A percentile compares a stretch with the other conserved stretches of the same genome.
Conservation (phyloP, 2,329 filamentous ascomycete genomes). For the Ophiostoma perfectum region DNA sequence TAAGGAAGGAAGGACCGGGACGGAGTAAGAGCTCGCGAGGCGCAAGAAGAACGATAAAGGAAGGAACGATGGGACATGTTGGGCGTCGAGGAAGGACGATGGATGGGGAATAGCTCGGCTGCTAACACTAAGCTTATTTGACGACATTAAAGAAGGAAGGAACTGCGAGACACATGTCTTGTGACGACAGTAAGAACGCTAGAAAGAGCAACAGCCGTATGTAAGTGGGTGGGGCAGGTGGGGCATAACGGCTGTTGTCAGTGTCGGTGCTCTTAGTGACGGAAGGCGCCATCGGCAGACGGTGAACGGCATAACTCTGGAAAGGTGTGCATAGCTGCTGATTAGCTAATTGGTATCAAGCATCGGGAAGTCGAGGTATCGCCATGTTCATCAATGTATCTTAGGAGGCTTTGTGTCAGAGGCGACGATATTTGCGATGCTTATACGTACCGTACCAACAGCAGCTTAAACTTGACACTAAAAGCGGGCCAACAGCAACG, state of each 20-base stretch:
- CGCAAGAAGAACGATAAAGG: not conserved
- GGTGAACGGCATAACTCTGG: no score
- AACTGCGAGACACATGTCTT: not conserved
- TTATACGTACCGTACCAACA: no score
- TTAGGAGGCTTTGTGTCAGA: no score
- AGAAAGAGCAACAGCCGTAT: not conserved
- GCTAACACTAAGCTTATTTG: not conserved
- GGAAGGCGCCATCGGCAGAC: not conserved
- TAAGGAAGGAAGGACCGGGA: slow-evolving; percentile 1
- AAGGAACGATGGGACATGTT: not conserved
- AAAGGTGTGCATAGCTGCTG: no score
- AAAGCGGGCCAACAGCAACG: no score
- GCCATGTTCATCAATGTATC: no score
- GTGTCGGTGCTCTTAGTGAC: not conserved
- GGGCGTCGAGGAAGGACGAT: not conserved
- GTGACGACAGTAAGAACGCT: not conserved
- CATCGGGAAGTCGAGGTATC: no score
- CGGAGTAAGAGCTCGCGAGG: not conserved
- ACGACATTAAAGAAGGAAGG: not conserved
- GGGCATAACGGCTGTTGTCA: not conserved
- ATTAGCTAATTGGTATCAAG: no score
- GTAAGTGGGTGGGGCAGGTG: slow-evolving; percentile 3
- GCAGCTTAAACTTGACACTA: no score
- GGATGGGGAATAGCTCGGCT: not conserved
- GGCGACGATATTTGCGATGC: no score